Evolutionary conservation across 2,329 filamentous ascomycete species (phyloP).

Genomic region (Ophiostoma populinum): DNA sequence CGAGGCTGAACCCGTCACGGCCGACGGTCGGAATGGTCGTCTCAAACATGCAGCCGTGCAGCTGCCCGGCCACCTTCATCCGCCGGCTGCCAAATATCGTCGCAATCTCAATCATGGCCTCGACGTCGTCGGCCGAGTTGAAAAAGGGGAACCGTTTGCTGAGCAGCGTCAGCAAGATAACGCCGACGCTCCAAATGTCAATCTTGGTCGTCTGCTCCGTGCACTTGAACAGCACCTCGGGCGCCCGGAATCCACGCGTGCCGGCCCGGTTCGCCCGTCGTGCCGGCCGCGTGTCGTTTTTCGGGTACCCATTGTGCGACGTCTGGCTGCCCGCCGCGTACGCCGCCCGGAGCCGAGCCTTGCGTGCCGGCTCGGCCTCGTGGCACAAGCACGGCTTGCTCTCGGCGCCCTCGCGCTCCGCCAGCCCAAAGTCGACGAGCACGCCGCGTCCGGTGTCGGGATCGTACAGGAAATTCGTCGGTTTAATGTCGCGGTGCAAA

Average conservation of each 20-base stretch:
- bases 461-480: constrained; percentile 93
- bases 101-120: constrained; percentile 92
- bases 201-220: constrained; percentile 87
- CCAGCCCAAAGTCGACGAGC: constrained; percentile 96
- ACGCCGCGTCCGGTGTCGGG: constrained; percentile 66
- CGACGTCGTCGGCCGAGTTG: constrained; percentile 94
- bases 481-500: constrained; percentile 90
- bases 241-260: constrained; percentile 86
- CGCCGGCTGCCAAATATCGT: constrained; percentile 77
- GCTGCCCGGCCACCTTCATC: constrained; percentile 66
- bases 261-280: constrained; percentile 86
- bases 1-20: constrained; percentile 66
- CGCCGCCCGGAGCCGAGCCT: constrained; percentile 39
- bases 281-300: constrained; percentile 74
- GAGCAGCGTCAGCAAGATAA: constrained; percentile 91
- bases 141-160: constrained; percentile 93
- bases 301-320: constrained; percentile 55
- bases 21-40: constrained; percentile 85
- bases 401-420: constrained; percentile 66
- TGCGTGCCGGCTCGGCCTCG: constrained; percentile 43
- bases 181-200: constrained; percentile 91
- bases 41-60: constrained; percentile 86
- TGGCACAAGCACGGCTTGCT: constrained; percentile 70
- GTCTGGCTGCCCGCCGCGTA: constrained; percentile 25
- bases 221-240: constrained; percentile 93